phyloP scores from a whole-genome alignment of 495 filamentous ascomycete genomes.

The Podospora pseudopauciseta region DNA sequence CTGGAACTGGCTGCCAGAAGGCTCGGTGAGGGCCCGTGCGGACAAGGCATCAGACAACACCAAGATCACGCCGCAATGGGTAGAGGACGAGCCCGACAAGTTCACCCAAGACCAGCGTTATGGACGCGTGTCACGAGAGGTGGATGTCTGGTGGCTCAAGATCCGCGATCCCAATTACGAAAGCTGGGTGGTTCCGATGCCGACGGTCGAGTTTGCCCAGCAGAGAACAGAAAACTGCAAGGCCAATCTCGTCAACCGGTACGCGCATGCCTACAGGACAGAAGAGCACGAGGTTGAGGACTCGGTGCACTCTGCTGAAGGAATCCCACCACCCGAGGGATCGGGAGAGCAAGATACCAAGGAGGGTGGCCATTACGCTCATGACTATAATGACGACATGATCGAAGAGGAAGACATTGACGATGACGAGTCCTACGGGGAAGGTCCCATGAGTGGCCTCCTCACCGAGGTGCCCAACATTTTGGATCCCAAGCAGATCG shows the following conservation, averaged over 20 bases:
- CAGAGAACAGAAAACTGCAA: slow-evolving; percentile 48
- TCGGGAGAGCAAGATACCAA: slow-evolving; percentile 50
- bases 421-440: slow-evolving; percentile 76
- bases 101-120: slow-evolving; percentile 50
- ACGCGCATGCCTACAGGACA: slow-evolving; percentile 45
- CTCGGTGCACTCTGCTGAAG: slow-evolving; percentile 38
- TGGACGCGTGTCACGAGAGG: slow-evolving; percentile 53
- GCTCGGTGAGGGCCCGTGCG: slow-evolving; percentile 26
- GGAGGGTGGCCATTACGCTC: slow-evolving; percentile 38
- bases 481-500: slow-evolving; percentile 86
- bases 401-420: slow-evolving; percentile 71
- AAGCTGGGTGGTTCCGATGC: slow-evolving; percentile 51
- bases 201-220: slow-evolving; percentile 48
- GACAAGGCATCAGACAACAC: slow-evolving; percentile 32
- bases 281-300: slow-evolving; percentile 71
- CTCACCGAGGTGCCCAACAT: slow-evolving; percentile 93
- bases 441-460: slow-evolving; percentile 79
- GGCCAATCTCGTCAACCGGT: slow-evolving; percentile 44
- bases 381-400: slow-evolving; percentile 46
- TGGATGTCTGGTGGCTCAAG: slow-evolving; percentile 55
- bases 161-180: slow-evolving; percentile 52
- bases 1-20: slow-evolving; percentile 43
- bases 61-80: slow-evolving; percentile 40
- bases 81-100: slow-evolving; percentile 44
- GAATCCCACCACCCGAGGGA: slow-evolving; percentile 37